Conservation (phyloP, 192 early-diverging fungal species). For the Martensiomyces pterosporus region DNA sequence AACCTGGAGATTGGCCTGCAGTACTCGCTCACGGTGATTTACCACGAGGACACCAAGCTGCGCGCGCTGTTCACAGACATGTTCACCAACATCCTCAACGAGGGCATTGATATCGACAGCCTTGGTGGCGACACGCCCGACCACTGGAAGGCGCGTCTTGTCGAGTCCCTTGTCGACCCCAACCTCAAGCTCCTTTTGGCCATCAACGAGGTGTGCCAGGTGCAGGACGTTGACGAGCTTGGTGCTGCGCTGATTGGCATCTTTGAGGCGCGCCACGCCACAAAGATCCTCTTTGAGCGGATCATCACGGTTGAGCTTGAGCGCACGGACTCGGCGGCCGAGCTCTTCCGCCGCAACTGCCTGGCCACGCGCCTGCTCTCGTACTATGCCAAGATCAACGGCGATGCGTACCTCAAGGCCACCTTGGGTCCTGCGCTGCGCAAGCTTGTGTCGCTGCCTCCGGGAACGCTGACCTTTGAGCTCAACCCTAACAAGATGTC, state of each 20-base stretch:
- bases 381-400: conserved; percentile 76
- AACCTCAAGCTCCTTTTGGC: conserved; percentile 77
- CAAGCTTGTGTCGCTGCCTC: conserved; percentile 59
- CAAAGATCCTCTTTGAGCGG: conserved; percentile 70
- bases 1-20: conserved; percentile 92
- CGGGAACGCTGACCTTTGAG: conserved; percentile 80
- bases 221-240: conserved; percentile 86
- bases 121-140: conserved; percentile 71
- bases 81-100: conserved; percentile 83
- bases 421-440: conserved; percentile 78
- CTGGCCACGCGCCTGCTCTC: conserved; percentile 86
- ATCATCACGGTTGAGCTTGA: conserved; percentile 82
- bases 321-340: conserved; percentile 75
- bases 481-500: conserved; percentile 76
- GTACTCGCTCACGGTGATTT: conserved; percentile 84
- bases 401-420: conserved; percentile 72
- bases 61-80: conserved; percentile 91
- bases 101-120: conserved; percentile 81
- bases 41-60: conserved; percentile 86
- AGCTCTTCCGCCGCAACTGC: conserved; percentile 89
- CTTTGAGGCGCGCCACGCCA: conserved; percentile 72
- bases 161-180: conserved; percentile 68
- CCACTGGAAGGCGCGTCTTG: conserved; percentile 73
- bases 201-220: conserved; percentile 78
- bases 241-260: conserved; percentile 70